These are phyloP conservation scores for Globisporangium okanoganense DNA, from an alignment of 352 stramenopile genomes.

Conservation along the genomic window DNA sequence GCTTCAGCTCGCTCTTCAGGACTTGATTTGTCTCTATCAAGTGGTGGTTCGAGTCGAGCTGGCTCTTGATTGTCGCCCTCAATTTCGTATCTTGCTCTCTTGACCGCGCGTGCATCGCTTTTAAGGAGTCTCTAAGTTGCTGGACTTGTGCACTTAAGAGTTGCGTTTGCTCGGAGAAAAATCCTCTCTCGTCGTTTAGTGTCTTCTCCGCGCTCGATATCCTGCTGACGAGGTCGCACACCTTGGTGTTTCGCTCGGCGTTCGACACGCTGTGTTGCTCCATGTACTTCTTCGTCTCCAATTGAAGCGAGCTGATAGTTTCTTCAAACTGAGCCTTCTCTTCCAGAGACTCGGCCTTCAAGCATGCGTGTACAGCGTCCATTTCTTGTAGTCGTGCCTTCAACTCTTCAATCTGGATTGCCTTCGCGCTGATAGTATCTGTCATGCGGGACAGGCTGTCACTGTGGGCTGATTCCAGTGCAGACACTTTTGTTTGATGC, in stretches of 20 bases:
- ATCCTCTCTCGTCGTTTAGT: neutral
- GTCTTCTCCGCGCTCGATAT: slow-evolving; percentile 1
- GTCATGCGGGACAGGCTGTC: slow-evolving; percentile 32
- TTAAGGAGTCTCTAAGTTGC: slow-evolving; percentile 15
- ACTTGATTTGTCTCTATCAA: slow-evolving; percentile 34
- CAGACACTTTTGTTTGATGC: slow-evolving; percentile 5
- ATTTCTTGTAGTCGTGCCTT: slow-evolving; percentile 17
- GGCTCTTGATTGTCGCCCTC: slow-evolving; percentile 28
- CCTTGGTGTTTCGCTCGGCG: slow-evolving; percentile 24
- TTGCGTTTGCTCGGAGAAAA: slow-evolving; percentile 1
- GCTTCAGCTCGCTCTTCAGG: slow-evolving; percentile 32
- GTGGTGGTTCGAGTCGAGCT: slow-evolving; percentile 39
- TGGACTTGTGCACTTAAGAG: slow-evolving; percentile 3
- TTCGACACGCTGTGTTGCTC: slow-evolving; percentile 32
- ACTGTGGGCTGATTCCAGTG: slow-evolving; percentile 16
- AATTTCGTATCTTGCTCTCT: slow-evolving; percentile 32
- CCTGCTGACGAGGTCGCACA: slow-evolving; percentile 2
- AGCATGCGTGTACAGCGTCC: neutral
- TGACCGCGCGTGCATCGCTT: slow-evolving; percentile 19
- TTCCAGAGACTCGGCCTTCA: neutral
- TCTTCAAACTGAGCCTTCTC: neutral
- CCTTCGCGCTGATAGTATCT: slow-evolving; percentile 34
- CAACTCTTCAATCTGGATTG: slow-evolving; percentile 26
- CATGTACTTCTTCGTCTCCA: slow-evolving; percentile 11
- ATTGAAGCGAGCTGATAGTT: neutral